A percentile compares a stretch with the other conserved stretches of the same genome.
These are phyloP conservation scores for Pleomassaria siparia DNA, from an alignment of 2,329 filamentous ascomycete genomes.

Conservation along the genomic window DNA sequence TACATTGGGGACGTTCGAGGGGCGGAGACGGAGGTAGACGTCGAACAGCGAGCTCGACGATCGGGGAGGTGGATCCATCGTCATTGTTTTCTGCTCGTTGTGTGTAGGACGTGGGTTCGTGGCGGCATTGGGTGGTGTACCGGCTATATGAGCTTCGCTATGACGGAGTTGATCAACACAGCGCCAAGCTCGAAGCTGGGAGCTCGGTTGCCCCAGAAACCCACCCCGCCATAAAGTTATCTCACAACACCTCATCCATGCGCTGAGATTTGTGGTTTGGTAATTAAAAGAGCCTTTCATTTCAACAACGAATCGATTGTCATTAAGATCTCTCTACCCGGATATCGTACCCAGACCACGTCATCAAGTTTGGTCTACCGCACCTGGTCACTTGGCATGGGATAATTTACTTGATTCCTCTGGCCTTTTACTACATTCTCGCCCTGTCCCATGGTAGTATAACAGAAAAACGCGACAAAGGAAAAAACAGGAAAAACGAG, in stretches of 20 bases:
- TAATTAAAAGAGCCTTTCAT: too few species aligned
- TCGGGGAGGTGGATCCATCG: constrained; percentile 41
- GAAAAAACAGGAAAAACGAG: too few species aligned
- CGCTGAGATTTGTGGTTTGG: background rate
- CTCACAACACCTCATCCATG: background rate
- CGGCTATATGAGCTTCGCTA: constrained; percentile 2
- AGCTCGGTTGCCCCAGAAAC: constrained; percentile 11
- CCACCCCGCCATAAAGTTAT: background rate
- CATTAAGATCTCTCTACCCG: too few species aligned
- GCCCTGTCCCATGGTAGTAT: too few species aligned
- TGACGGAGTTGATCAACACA: constrained; percentile 15
- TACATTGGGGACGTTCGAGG: constrained; percentile 39
- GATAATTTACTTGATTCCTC: too few species aligned
- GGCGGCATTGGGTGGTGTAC: constrained; percentile 13
- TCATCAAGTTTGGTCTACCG: too few species aligned
- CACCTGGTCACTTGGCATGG: too few species aligned
- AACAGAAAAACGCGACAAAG: too few species aligned
- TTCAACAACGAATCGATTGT: too few species aligned
- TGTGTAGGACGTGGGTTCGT: background rate
- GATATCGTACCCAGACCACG: too few species aligned
- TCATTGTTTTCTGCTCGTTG: constrained; percentile 18
- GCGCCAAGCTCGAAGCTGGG: too few species aligned
- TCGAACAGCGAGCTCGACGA: constrained; percentile 69
- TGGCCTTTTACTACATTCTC: too few species aligned
- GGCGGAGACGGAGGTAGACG: constrained; percentile 80